Evolutionary conservation across 2,329 filamentous ascomycete species (phyloP).

Genomic region (Epichloe hybrida): DNA sequence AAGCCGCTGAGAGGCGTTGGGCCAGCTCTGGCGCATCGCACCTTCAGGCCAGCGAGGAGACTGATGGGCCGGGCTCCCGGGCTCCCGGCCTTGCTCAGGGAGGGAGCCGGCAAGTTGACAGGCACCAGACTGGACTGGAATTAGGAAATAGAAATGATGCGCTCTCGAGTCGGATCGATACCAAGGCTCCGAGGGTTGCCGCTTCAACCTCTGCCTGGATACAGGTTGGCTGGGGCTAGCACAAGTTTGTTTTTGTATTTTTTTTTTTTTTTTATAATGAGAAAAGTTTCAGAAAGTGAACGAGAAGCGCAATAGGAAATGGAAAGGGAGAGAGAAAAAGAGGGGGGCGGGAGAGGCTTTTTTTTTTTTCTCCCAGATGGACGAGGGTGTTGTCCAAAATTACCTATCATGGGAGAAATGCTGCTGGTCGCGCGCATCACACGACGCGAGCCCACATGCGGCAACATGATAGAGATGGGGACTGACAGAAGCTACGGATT

Average conservation of each 20-base stretch:
- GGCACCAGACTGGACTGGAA: too few relatives aligned
- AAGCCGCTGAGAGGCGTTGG: too few relatives aligned
- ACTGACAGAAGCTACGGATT: too few relatives aligned
- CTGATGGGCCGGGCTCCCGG: neutral
- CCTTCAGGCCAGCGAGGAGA: neutral
- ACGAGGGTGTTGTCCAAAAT: neutral
- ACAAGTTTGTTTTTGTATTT: too few relatives aligned
- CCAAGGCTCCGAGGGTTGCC: too few relatives aligned
- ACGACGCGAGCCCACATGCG: slow-evolving; percentile 5
- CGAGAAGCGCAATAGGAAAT: too few relatives aligned
- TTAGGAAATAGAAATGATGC: too few relatives aligned
- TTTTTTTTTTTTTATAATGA: too few relatives aligned
- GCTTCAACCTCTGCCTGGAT: too few relatives aligned
- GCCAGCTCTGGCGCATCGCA: slow-evolving; percentile 1
- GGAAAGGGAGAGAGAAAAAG: neutral
- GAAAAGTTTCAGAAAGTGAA: too few relatives aligned
- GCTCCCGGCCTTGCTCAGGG: neutral
- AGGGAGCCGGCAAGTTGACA: too few relatives aligned
- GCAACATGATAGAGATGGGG: slow-evolving; percentile 4
- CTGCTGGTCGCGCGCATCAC: slow-evolving; percentile 4
- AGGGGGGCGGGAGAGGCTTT: neutral
- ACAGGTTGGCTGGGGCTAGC: too few relatives aligned
- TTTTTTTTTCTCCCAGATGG: neutral
- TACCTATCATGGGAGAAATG: neutral
- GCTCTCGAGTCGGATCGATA: neutral